Conservation (phyloP, 2,329 filamentous ascomycete species). For the Dactylellina sp. region DNA sequence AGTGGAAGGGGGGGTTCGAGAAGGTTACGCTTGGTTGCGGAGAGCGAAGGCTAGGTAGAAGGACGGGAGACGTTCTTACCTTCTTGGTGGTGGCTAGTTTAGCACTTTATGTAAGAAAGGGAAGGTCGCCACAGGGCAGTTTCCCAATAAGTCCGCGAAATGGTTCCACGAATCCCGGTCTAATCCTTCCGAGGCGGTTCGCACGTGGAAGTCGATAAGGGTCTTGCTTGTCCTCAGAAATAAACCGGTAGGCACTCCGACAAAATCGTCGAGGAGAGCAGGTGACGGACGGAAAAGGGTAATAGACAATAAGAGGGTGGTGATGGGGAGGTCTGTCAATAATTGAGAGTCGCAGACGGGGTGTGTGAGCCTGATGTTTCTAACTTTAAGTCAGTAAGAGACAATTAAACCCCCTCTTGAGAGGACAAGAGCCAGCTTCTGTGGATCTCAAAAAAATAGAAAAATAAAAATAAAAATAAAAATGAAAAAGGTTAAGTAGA, state of each 20-base stretch:
- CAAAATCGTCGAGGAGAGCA: slow-evolving; percentile 46
- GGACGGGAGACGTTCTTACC: slow-evolving; percentile 39
- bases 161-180: slow-evolving; percentile 34
- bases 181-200: slow-evolving; percentile 48
- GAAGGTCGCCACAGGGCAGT: slow-evolving; percentile 45
- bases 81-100: slow-evolving; percentile 50
- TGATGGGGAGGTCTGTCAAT: neutral
- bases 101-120: slow-evolving; percentile 25
- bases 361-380: slow-evolving; percentile 7
- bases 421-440: neutral
- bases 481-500: no score
- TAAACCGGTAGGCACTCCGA: slow-evolving; percentile 54
- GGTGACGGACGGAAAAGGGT: slow-evolving; percentile 30
- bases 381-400: slow-evolving; percentile 48
- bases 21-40: slow-evolving; percentile 53
- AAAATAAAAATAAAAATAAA: neutral
- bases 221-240: slow-evolving; percentile 22
- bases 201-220: slow-evolving; percentile 55
- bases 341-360: neutral
- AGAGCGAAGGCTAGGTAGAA: slow-evolving; percentile 46
- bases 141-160: slow-evolving; percentile 54
- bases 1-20: slow-evolving; percentile 43
- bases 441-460: neutral
- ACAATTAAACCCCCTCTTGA: slow-evolving; percentile 28
- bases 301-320: slow-evolving; percentile 7